Conservation (phyloP, 805 yeast species). For the Pichia occidentalis region DNA sequence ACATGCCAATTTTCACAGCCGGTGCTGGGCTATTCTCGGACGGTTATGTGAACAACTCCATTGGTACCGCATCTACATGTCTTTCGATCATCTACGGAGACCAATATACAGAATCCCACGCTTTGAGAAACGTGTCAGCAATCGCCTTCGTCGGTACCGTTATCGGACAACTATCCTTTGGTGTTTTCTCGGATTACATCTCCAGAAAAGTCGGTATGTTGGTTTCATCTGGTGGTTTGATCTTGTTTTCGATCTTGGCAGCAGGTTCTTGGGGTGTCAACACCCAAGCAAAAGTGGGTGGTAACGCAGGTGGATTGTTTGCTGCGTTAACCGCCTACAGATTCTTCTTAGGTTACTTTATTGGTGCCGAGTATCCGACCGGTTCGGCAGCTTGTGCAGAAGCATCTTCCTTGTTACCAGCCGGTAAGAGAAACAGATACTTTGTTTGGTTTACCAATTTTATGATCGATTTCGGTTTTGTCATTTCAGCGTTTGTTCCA, state of each 20-base stretch:
- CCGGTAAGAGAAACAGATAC: constrained; percentile 84
- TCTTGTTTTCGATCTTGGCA: constrained; percentile 69
- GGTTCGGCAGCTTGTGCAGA: constrained; percentile 93
- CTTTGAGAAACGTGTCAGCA: constrained; percentile 74
- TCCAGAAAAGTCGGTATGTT: constrained; percentile 84
- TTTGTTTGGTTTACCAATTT: constrained; percentile 83
- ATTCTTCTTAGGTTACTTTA: constrained; percentile 82
- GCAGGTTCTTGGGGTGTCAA: constrained; percentile 85
- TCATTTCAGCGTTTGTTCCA: constrained; percentile 77
- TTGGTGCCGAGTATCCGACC: constrained; percentile 94
- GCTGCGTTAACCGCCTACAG: constrained; percentile 79
- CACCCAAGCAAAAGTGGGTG: constrained; percentile 29
- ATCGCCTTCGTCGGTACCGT: constrained; percentile 92
- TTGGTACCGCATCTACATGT: constrained; percentile 70
- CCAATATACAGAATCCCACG: constrained; percentile 54
- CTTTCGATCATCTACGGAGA: constrained; percentile 58
- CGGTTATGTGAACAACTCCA: constrained; percentile 85
- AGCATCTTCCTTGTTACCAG: constrained; percentile 69
- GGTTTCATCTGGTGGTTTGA: constrained; percentile 65
- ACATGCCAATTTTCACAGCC: constrained; percentile 69
- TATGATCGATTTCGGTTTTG: constrained; percentile 86
- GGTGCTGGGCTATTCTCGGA: constrained; percentile 94
- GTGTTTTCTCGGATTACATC: constrained; percentile 70
- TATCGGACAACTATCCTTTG: constrained; percentile 76
- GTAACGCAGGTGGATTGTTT: constrained; percentile 67